These are phyloP conservation scores for Apodospora peruviana DNA, from an alignment of 495 filamentous ascomycete genomes.

Conservation along the genomic window DNA sequence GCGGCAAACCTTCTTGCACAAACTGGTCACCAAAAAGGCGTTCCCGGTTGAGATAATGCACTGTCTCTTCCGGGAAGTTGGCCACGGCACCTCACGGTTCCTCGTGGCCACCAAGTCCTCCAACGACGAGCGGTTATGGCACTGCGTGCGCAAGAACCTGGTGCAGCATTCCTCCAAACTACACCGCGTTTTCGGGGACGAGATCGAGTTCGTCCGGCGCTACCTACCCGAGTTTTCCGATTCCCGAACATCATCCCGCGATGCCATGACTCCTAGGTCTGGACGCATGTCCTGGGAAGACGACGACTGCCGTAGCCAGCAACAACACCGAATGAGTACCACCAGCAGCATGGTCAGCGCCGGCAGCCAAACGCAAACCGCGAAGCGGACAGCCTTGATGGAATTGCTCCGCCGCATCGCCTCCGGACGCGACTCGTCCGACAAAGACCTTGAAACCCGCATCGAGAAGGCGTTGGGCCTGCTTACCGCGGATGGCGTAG, in stretches of 20 bases:
- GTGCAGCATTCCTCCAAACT: conserved; percentile 20
- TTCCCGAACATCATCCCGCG: conserved; percentile 20
- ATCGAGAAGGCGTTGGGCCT: conserved; percentile 14
- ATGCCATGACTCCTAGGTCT: conserved; percentile 19
- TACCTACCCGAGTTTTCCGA: conserved; percentile 29
- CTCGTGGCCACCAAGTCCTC: conserved; percentile 25
- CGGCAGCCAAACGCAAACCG: conserved; percentile 14
- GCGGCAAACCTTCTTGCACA: conserved; percentile 25
- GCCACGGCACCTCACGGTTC: conserved; percentile 26
- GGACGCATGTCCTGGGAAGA: conserved; percentile 12
- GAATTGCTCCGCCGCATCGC: conserved; percentile 20
- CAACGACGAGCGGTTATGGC: conserved; percentile 22
- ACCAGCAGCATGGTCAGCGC: background rate
- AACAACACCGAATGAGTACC: conserved; percentile 7
- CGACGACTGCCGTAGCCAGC: conserved; percentile 5
- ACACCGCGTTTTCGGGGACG: conserved; percentile 30
- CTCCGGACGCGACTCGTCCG: conserved; percentile 16
- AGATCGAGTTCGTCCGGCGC: conserved; percentile 26
- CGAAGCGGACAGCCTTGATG: conserved; percentile 26
- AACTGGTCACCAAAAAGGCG: conserved; percentile 19
- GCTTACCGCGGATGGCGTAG: background rate
- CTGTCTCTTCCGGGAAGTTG: conserved; percentile 25
- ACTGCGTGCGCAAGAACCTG: conserved; percentile 26
- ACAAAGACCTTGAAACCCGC: conserved; percentile 16
- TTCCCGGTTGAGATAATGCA: conserved; percentile 27